Evolutionary conservation across 2,329 filamentous ascomycete genomes (phyloP).

Genomic region (Aspergillus ochraceus): DNA sequence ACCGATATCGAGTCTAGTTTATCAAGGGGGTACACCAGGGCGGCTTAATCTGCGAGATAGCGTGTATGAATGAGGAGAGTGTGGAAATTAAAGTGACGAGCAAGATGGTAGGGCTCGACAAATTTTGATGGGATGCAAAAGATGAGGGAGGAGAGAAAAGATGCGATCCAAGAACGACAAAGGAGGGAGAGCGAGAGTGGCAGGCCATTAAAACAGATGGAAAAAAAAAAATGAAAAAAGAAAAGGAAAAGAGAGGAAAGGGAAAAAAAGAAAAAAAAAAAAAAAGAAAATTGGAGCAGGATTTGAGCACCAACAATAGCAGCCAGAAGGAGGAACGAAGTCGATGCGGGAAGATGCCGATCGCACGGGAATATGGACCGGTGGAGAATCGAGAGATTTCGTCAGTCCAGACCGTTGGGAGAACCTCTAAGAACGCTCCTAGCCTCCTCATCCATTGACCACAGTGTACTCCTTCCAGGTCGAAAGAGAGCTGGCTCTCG

Average conservation of each 20-base stretch:
- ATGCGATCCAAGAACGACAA: not conserved
- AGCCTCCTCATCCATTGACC: too few relatives aligned
- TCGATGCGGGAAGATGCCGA: conserved; percentile 1
- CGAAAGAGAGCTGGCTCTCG: not conserved
- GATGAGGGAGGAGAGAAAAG: not conserved
- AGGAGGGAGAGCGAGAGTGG: not conserved
- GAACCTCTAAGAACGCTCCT: not conserved
- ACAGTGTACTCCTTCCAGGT: not conserved
- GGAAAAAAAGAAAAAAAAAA: not conserved
- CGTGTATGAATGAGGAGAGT: not conserved
- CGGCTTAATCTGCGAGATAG: not conserved
- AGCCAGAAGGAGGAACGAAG: not conserved
- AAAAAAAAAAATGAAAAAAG: not conserved
- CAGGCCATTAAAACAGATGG: not conserved
- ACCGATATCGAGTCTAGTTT: not conserved
- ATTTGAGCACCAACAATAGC: not conserved
- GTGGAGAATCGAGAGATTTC: not conserved
- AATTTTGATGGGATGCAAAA: not conserved
- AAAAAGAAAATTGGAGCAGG: not conserved
- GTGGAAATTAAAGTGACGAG: not conserved
- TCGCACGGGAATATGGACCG: conserved; percentile 1
- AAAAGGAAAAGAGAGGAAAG: not conserved
- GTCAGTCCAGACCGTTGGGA: conserved; percentile 3
- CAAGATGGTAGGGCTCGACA: not conserved
- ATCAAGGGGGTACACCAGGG: not conserved